Base-by-base conservation (phyloP, 257 asterid genomes). In the Oldenlandia corymbosa region DNA sequence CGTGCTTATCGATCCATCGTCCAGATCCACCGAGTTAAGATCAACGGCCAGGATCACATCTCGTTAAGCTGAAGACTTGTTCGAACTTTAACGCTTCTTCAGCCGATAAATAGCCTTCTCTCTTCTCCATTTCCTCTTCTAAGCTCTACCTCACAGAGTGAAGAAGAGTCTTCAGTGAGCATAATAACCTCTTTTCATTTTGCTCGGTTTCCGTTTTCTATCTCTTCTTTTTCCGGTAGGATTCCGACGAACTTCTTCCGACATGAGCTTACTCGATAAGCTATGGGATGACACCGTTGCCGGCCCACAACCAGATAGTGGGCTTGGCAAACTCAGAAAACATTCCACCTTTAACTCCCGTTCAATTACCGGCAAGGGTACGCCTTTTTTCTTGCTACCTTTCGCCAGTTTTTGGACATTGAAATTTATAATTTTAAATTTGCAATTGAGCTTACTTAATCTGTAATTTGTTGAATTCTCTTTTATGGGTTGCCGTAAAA, bases 231-330 rank as follows among this genome's bases (percentile, higher is more conserved):
- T 37, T 2, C 12, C 34, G 43, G 24, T 37, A 73, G n/a, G 63
- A 7, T 50, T 60, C n/a, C n/a, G 52, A 62, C 43, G 47, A 55
- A 6, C 17, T 68, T 62, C n/a, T n/a, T n/a, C n/a, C n/a, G n/a
- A n/a, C 67, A 89, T 90, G 97, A 92, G 91, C 60, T 82, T 90
- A 68, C 94, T 90, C 6, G 95, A 83, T 54, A 85, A 90, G 82
- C 94, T 90, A 55, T 90, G 97, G 97, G 97, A 90, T 32, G 95
- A 90, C 45, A 87, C 95, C 36, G 85, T 90, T 39, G 97, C 95
- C 62, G 97, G 97, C 9, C 97, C 95, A 58, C 82, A 54, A 58
- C 97, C 97, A 24, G 97, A 90, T 12, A 70, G 65, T 67, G 97
- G 97, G 70, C 94, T 90, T 41, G 95, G 95, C 16, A 90, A 87